These are phyloP conservation scores for Magnolia kwangsiensis DNA, from an alignment of 164 flowering plant species.

Conservation along the genomic window DNA sequence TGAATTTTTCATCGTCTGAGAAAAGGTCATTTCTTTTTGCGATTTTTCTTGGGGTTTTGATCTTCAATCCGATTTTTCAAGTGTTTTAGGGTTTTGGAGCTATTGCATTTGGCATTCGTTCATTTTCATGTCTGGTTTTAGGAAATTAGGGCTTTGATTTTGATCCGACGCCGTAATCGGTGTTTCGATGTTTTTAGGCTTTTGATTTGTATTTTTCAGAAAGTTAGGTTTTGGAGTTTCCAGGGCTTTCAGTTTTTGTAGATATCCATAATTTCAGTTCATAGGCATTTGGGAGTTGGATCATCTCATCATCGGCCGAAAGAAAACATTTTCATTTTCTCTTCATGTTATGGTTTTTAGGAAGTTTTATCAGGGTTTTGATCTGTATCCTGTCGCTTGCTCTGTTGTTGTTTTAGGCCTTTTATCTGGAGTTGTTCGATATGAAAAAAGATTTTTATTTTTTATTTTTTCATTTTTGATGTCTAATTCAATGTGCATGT, in stretches of 20 bases:
- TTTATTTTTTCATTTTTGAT: not conserved
- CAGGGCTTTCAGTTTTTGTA: not conserved
- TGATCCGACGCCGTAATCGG: not conserved
- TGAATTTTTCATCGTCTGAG: not conserved
- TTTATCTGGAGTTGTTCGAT: not conserved
- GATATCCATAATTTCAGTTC: not conserved
- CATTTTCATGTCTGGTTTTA: too few species aligned
- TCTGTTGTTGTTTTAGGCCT: not conserved
- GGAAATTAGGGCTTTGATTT: not conserved
- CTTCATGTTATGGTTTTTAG: not conserved
- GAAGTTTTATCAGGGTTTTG: too few species aligned
- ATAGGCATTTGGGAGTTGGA: not conserved
- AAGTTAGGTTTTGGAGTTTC: not conserved
- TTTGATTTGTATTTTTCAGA: not conserved
- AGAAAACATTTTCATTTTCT: not conserved
- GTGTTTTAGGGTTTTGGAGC: not conserved
- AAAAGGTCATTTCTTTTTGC: not conserved
- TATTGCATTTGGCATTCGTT: not conserved
- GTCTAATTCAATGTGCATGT: not conserved
- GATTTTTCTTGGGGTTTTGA: not conserved
- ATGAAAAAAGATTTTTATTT: not conserved
- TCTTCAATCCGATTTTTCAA: not conserved
- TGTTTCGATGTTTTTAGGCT: not conserved
- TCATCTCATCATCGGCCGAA: not conserved
- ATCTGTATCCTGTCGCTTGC: not conserved